phyloP scores from a whole-genome alignment of 495 filamentous ascomycete species.

The Penicillium odoratum region DNA sequence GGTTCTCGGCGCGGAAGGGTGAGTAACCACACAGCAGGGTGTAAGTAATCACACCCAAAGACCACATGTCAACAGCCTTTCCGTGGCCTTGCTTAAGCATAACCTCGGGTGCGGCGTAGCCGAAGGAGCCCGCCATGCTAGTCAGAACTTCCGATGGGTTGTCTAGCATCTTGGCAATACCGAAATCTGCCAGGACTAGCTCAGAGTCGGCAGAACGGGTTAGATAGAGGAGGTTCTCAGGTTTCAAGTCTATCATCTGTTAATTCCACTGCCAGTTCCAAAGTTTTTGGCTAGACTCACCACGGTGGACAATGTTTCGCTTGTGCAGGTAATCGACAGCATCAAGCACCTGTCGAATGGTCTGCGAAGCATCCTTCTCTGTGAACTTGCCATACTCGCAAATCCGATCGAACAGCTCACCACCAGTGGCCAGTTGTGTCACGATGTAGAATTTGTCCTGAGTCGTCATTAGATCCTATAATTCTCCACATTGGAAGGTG shows the following conservation, averaged over 20 bases:
- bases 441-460: slow-evolving; percentile 99
- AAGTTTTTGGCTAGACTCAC: slow-evolving; percentile 43
- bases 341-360: slow-evolving; percentile 91
- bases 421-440: slow-evolving; percentile 92
- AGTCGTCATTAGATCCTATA: slow-evolving; percentile 10
- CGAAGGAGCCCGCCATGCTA: slow-evolving; percentile 98
- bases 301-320: slow-evolving; percentile 95
- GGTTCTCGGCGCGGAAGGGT: slow-evolving; percentile 91
- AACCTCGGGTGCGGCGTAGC: slow-evolving; percentile 96
- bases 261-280: slow-evolving; percentile 1
- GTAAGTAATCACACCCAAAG: slow-evolving; percentile 97
- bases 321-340: slow-evolving; percentile 94
- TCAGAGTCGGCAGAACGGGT: slow-evolving; percentile 73
- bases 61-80: slow-evolving; percentile 99
- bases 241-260: slow-evolving; percentile 79
- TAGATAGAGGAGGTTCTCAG: slow-evolving; percentile 95
- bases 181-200: slow-evolving; percentile 94
- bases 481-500: too few species aligned
- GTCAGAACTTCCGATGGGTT: slow-evolving; percentile 86
- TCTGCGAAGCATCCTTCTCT: slow-evolving; percentile 96
- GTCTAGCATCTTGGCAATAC: slow-evolving; percentile 98
- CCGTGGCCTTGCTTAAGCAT: slow-evolving; percentile 98
- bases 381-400: slow-evolving; percentile 99
- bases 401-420: slow-evolving; percentile 97
- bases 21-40: slow-evolving; percentile 99